Percentiles rank a stretch among this genome's conserved stretches.
Evolutionary conservation across 352 stramenopile species (phyloP).

Genomic region (Phytophthora cryptogea): DNA sequence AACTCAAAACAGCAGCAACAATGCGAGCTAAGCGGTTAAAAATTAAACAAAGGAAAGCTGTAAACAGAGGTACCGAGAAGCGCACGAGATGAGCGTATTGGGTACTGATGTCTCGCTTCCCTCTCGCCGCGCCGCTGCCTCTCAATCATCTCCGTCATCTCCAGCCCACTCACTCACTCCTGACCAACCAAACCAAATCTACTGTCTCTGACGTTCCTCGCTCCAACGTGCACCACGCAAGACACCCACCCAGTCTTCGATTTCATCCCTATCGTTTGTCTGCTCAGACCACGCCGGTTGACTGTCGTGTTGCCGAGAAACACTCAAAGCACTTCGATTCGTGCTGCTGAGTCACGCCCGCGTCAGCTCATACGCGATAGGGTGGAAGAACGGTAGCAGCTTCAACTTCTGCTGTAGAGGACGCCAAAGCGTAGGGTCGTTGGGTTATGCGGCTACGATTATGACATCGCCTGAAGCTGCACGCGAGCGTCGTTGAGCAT

Average conservation of each 20-base stretch:
- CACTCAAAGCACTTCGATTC: conserved; percentile 30
- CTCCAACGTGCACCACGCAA: conserved; percentile 28
- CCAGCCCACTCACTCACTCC: conserved; percentile 17
- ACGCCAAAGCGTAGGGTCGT: conserved; percentile 47
- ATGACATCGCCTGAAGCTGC: conserved; percentile 54
- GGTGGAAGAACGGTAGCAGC: conserved; percentile 53
- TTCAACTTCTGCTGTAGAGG: conserved; percentile 54
- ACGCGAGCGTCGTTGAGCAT: conserved; percentile 80
- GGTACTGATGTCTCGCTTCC: conserved; percentile 6
- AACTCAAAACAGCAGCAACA: not conserved
- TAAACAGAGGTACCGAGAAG: conserved; percentile 6
- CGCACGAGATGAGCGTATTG: not conserved
- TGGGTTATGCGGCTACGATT: conserved; percentile 27
- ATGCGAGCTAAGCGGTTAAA: conserved; percentile 23
- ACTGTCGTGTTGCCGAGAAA: conserved; percentile 26
- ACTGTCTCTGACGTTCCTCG: conserved; percentile 32
- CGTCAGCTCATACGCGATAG: conserved; percentile 25
- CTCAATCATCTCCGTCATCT: conserved; percentile 8
- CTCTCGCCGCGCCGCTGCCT: conserved; percentile 1
- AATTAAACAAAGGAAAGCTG: conserved; percentile 37
- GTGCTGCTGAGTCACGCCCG: conserved; percentile 29
- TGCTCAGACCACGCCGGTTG: conserved; percentile 11
- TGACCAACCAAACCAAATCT: conserved; percentile 40
- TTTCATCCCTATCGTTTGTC: conserved; percentile 25
- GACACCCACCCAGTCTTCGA: conserved; percentile 14